Evolutionary conservation across 345 rosid genomes (phyloP), one percentile per base, ranked within the genome.

Genomic region (Combretum micranthum): DNA sequence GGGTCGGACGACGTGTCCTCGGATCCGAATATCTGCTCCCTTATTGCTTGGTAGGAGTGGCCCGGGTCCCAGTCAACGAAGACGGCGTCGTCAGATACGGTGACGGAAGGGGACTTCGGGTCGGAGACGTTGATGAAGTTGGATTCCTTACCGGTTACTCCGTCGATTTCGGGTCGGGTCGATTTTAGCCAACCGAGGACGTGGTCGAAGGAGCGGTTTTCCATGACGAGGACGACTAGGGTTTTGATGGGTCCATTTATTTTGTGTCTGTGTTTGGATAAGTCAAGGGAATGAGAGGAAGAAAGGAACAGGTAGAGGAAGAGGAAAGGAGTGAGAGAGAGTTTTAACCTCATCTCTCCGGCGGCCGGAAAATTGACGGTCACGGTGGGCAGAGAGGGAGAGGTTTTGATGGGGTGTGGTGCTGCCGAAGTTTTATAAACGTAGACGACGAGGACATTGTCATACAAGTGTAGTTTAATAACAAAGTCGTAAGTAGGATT

Each of bases 11-110:
- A 69, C 44, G 63, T 72, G 15, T 81, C 79, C 50, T 72, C 59
- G 0, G 95, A 90, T 69, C 99, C 99, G 76, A 94, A 94, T 16
- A 94, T 87, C 72, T 94, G 99, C 60, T 87, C 92, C 45, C 95
- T 79, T 67, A 94, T 94, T 43, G 97, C 99, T 60, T 94, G 99
- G 50, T 87, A 85, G 0, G 99, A 94, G 69, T 94, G 99, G 9
- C 99, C 99, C 18, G 99, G 99, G 80, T 94, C 99, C 65, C 85
- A 85, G 65, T 94, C 95, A 0, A 94, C 68, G 75, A 85, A 94
- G 20, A 81, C 15, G 2, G 99, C 96, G 26, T 94, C 96, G 61
- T 85, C 76, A 7, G 96, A 53, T 43, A 90, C 99, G 61, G 51
- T 78, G 4, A 90, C 73, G 21, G 69, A 53, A 4, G 63, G 42